These are phyloP conservation scores for Trypanosoma theileri DNA, from an alignment of 208 protist species.

Conservation along the genomic window DNA sequence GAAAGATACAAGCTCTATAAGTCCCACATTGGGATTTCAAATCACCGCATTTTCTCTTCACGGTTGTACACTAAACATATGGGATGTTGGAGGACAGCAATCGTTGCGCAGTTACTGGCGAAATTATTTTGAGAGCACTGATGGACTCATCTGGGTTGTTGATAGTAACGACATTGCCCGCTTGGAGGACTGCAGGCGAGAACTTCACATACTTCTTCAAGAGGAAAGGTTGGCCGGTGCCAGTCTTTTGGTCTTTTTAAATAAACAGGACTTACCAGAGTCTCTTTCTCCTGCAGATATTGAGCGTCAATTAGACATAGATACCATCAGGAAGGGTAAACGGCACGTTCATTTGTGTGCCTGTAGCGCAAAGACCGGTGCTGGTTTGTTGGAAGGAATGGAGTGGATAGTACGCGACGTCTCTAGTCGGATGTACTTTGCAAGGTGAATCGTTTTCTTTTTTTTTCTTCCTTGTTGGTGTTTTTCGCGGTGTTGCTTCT, in stretches of 20 bases:
- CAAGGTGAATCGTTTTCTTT: conserved; percentile 32
- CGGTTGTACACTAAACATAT: conserved; percentile 98
- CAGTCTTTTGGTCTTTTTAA: conserved; percentile 99
- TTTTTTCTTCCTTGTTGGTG: too few species aligned
- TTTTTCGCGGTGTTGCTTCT: conserved; percentile 4
- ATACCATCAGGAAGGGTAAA: conserved; percentile 72
- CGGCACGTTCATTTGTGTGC: conserved; percentile 94
- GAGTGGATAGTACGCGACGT: conserved; percentile 99
- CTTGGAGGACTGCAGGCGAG: conserved; percentile 91
- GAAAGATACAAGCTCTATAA: conserved; percentile 97
- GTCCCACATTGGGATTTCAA: conserved; percentile 99
- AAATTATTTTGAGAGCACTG: conserved; percentile 97
- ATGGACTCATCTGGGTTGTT: conserved; percentile 97
- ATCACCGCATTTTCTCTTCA: conserved; percentile 97
- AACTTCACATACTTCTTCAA: conserved; percentile 95
- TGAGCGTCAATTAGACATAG: conserved; percentile 69
- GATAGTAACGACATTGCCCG: conserved; percentile 93
- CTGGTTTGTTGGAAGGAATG: conserved; percentile 96
- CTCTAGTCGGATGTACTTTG: conserved; percentile 88
- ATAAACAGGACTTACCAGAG: conserved; percentile 99
- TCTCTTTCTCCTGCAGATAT: conserved; percentile 68
- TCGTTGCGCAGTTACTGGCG: conserved; percentile 98
- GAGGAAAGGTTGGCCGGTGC: conserved; percentile 98
- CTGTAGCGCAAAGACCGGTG: conserved; percentile 96
- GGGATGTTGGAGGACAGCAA: conserved; percentile 99